Evolutionary conservation across 108 stramenopile genomes (phyloP).

Genomic region (Discostella pseudostelligera): DNA sequence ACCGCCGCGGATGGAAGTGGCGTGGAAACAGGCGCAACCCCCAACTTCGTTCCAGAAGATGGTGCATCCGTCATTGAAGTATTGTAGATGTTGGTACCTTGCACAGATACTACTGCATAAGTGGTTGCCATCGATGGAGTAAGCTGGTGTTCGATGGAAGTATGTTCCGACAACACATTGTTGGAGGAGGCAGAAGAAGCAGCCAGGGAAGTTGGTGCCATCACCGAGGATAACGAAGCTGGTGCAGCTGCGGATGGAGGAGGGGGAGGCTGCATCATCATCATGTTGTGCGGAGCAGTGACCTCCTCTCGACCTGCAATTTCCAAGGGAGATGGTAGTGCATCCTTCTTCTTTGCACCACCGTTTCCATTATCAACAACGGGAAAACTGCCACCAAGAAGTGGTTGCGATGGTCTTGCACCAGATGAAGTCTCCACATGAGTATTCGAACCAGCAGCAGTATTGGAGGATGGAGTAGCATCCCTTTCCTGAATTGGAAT

Average conservation of each 20-base stretch:
- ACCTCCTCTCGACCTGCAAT: too few relatives aligned
- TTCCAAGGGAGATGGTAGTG: neutral
- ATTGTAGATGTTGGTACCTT: neutral
- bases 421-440: neutral
- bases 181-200: too few relatives aligned
- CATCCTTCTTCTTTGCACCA: neutral
- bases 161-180: too few relatives aligned
- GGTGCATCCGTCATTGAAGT: neutral
- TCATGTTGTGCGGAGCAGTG: too few relatives aligned
- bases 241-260: neutral
- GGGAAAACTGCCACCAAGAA: neutral
- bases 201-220: conserved; percentile 4
- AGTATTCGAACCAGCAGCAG: neutral
- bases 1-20: conserved; percentile 18
- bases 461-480: neutral
- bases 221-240: conserved; percentile 1
- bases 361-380: neutral
- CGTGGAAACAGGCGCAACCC: too few relatives aligned
- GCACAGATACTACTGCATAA: conserved; percentile 1
- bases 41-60: too few relatives aligned
- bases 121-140: too few relatives aligned
- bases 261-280: conserved; percentile 2
- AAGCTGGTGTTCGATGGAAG: too few relatives aligned
- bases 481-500: neutral
- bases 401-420: neutral